Evolutionary conservation across 192 early-diverging fungal species (phyloP), one percentile per base, ranked within the genome.

Genomic region (Backusella mclennaniae): DNA sequence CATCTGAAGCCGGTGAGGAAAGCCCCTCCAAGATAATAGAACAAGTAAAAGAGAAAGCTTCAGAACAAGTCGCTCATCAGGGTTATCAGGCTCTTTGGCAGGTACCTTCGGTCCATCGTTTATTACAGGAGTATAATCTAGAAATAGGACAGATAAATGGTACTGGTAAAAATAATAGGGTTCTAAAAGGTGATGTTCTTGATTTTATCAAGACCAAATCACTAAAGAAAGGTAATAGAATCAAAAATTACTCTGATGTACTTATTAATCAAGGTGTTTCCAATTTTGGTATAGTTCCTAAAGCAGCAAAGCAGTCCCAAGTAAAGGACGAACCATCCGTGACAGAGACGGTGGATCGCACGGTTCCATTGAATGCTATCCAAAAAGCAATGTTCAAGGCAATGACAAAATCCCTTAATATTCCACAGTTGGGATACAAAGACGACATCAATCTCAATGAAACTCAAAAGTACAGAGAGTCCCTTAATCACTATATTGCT

Each of bases 301-400:
- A 69, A 23, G 21, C 38, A 36, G 12, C 7, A 69, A 38, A 69
- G 9, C n/a, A 41, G n/a, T 9, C 21, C 1, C 11, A 41, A 21
- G 21, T 15, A 21, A 69, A n/a, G 14, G 21, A 41, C 1, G 35
- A 23, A 23, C n/a, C 14, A 68, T 31, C 38, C n/a, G 4, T 31
- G 3, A 2, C 12, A n/a, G 23, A 11, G 1, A 26, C n/a, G 33
- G 3, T 3, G 1, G 67, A 70, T 31, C 84, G 79, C 15, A 68
- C 88, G 1, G 80, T 86, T 35, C 85, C 93, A n/a, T 88, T 99
- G 63, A 90, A 89, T n/a, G 82, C 87, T 49, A 94, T 98, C 44
- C 96, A 99, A 88, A 95, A 96, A 73, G 94, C 95, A 77, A 99
- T 99, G 98, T 98, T 96, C 89, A 95, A 95, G 78, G 82, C 85